A percentile compares a stretch with the other conserved stretches of the same genome.
These are phyloP conservation scores for cucumber (Cucumis sativus) DNA, from an alignment of 306 rosid genomes.

Conservation along the genomic window Cucumber_9930_V3 NC_026660.2:10475501-10476000, in stretches of 20 bases:
- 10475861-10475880: slow-evolving; percentile 16
- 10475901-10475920: background rate
- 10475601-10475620: background rate
- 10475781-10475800: background rate
- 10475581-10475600: background rate
- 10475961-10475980: slow-evolving; percentile 15
- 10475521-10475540: background rate
- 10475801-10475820: slow-evolving; percentile 18
- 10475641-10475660: background rate
- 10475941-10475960: background rate
- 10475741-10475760: background rate
- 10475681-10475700: background rate
- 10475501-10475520: background rate
- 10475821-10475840: slow-evolving; percentile 36
- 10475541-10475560: background rate
- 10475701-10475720: background rate
- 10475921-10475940: background rate
- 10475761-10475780: background rate
- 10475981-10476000: slow-evolving; percentile 77
- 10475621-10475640: background rate
- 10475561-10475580: background rate
- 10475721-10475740: background rate
- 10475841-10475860: slow-evolving; percentile 45
- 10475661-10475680: background rate
- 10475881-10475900: slow-evolving; percentile 19